phyloP scores from a whole-genome alignment of 2,329 filamentous ascomycete genomes.

The Fusarium acutatum region DNA sequence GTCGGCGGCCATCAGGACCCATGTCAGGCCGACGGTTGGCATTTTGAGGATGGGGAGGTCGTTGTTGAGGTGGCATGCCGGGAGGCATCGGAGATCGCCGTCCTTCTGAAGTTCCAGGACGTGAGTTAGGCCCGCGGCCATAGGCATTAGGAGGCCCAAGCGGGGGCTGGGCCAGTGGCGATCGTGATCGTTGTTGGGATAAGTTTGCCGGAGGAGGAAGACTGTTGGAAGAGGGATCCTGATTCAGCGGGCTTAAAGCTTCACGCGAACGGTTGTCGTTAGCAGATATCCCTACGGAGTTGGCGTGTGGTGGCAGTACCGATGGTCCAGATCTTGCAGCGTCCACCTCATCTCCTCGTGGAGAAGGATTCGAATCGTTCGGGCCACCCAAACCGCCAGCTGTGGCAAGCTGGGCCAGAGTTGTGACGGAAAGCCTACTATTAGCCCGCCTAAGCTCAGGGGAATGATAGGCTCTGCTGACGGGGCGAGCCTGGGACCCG shows the following conservation, averaged over 20 bases:
- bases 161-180: slow-evolving; percentile 53
- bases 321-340: slow-evolving; percentile 52
- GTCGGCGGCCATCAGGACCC: slow-evolving; percentile 28
- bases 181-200: slow-evolving; percentile 54
- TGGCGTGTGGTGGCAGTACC: slow-evolving; percentile 61
- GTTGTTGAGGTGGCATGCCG: slow-evolving; percentile 40
- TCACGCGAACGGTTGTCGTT: slow-evolving; percentile 63
- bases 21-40: slow-evolving; percentile 41
- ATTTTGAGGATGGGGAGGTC: slow-evolving; percentile 43
- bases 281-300: slow-evolving; percentile 61
- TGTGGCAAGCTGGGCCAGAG: slow-evolving; percentile 80
- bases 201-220: slow-evolving; percentile 53
- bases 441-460: slow-evolving; percentile 83
- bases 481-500: slow-evolving; percentile 74
- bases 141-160: slow-evolving; percentile 46
- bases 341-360: slow-evolving; percentile 47
- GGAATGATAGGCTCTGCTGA: slow-evolving; percentile 74
- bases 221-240: slow-evolving; percentile 48
- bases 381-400: slow-evolving; percentile 65
- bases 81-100: slow-evolving; percentile 44
- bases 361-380: slow-evolving; percentile 43
- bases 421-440: slow-evolving; percentile 83
- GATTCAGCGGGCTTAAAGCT: slow-evolving; percentile 55
- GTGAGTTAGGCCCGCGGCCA: slow-evolving; percentile 44
- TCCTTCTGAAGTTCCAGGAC: slow-evolving; percentile 46